Percentiles rank a stretch among this genome's conserved stretches.
Evolutionary conservation across 2,329 filamentous ascomycete species (phyloP).

Genomic region (Colletotrichum caudatum): DNA sequence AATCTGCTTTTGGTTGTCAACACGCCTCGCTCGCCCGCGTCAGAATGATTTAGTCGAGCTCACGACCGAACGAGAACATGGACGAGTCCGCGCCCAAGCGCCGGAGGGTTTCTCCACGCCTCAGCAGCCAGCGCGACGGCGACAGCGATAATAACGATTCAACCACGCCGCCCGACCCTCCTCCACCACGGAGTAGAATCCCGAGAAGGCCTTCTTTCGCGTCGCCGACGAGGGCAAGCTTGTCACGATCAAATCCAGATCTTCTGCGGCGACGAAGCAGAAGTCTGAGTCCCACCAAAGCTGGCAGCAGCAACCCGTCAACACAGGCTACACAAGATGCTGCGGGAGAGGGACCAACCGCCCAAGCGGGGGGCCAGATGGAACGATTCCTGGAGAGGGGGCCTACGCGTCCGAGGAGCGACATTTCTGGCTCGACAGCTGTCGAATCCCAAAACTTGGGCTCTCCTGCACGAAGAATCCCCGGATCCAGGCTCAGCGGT

Average conservation of each 20-base stretch:
- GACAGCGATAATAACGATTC: constrained; percentile 47
- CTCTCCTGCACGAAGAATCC: constrained; percentile 46
- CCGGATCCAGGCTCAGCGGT: constrained; percentile 47
- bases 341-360: background rate
- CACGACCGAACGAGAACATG: constrained; percentile 45
- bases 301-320: constrained; percentile 40
- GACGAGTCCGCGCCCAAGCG: constrained; percentile 72
- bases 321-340: constrained; percentile 9
- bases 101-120: constrained; percentile 70
- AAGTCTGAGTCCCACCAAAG: constrained; percentile 36
- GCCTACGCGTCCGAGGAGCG: constrained; percentile 26
- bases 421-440: constrained; percentile 17
- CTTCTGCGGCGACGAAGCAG: constrained; percentile 54
- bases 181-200: constrained; percentile 44
- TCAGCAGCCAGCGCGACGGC: constrained; percentile 47
- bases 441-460: constrained; percentile 14
- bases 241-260: constrained; percentile 71
- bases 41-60: constrained; percentile 5
- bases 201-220: constrained; percentile 68
- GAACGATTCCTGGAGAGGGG: constrained; percentile 20
- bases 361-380: constrained; percentile 5
- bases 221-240: constrained; percentile 74
- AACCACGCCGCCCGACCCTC: constrained; percentile 51
- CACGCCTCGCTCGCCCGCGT: background rate
- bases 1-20: background rate